Conservation (phyloP, 2,329 filamentous ascomycete species). For the Beauveria asiatica region DNA sequence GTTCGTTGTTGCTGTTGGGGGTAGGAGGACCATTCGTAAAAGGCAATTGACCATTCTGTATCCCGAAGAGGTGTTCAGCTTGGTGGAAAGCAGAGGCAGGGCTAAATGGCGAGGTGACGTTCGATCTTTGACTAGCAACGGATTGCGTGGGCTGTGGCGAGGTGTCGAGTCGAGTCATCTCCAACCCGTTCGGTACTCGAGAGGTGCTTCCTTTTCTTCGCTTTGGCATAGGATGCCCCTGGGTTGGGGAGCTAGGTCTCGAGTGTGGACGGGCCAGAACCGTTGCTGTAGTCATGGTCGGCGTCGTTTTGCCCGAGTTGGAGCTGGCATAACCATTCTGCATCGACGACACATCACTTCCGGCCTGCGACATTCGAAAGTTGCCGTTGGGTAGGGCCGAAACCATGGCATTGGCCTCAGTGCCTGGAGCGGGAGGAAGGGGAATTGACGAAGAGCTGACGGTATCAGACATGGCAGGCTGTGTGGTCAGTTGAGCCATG, state of each 20-base stretch:
- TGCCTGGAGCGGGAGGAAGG: slow-evolving; percentile 10
- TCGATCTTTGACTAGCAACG: slow-evolving; percentile 29
- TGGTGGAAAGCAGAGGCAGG: slow-evolving; percentile 37
- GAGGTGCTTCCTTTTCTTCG: slow-evolving; percentile 72
- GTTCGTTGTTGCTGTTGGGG: slow-evolving; percentile 57
- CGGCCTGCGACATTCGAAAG: slow-evolving; percentile 52
- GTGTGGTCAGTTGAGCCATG: slow-evolving; percentile 20
- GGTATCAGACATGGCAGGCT: slow-evolving; percentile 21
- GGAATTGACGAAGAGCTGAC: slow-evolving; percentile 18
- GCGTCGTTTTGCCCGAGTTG: slow-evolving; percentile 25
- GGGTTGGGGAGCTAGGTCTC: slow-evolving; percentile 63
- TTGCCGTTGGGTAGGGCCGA: slow-evolving; percentile 27
- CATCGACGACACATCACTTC: slow-evolving; percentile 49
- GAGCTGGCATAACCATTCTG: slow-evolving; percentile 30
- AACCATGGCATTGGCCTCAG: slow-evolving; percentile 26
- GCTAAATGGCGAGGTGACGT: slow-evolving; percentile 45
- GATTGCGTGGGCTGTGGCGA: slow-evolving; percentile 32
- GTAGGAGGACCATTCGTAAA: slow-evolving; percentile 55
- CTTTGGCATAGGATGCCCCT: slow-evolving; percentile 61
- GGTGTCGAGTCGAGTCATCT: slow-evolving; percentile 76
- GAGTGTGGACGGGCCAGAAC: slow-evolving; percentile 42
- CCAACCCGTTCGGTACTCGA: slow-evolving; percentile 63
- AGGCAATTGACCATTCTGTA: slow-evolving; percentile 29
- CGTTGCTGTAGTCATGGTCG: slow-evolving; percentile 17
- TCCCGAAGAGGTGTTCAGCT: slow-evolving; percentile 38